Evolutionary conservation across 768 basidiomycete species (phyloP).

Genomic region (Auricularia sp.): DNA sequence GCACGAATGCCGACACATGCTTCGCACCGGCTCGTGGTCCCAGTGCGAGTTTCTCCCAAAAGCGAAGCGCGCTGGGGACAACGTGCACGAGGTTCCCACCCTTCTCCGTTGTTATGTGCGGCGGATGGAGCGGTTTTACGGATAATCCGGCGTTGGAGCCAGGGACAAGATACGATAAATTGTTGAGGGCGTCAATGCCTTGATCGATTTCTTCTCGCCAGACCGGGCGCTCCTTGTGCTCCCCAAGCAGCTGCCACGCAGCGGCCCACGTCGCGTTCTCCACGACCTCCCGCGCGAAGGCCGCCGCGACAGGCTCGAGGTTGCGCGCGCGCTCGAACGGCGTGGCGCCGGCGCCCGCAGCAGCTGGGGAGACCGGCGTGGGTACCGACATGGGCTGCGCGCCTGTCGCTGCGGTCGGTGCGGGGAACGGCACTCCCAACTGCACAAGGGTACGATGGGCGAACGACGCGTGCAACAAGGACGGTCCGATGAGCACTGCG

Average conservation of each 20-base stretch:
- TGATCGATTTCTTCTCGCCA: slow-evolving; percentile 10
- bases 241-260: slow-evolving; percentile 35
- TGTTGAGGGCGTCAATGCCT: slow-evolving; percentile 22
- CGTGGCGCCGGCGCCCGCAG: slow-evolving; percentile 40
- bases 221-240: slow-evolving; percentile 2
- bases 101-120: slow-evolving; percentile 58
- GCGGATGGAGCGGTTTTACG: slow-evolving; percentile 31
- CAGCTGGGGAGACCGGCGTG: slow-evolving; percentile 79
- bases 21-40: slow-evolving; percentile 62
- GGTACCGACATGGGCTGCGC: slow-evolving; percentile 45
- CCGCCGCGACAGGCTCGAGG: slow-evolving; percentile 55
- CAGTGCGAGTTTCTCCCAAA: slow-evolving; percentile 80
- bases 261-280: slow-evolving; percentile 65
- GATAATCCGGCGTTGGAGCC: neutral
- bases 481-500: slow-evolving; percentile 62
- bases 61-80: slow-evolving; percentile 58
- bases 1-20: slow-evolving; percentile 54
- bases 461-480: slow-evolving; percentile 59
- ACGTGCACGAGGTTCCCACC: slow-evolving; percentile 61
- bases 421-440: slow-evolving; percentile 48
- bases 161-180: slow-evolving; percentile 14
- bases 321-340: slow-evolving; percentile 56
- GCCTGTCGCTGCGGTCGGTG: slow-evolving; percentile 39
- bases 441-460: slow-evolving; percentile 54
- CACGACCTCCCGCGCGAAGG: slow-evolving; percentile 58